Conservation (phyloP, 257 asterid genomes). For the Solanum raphanifolium region DNA sequence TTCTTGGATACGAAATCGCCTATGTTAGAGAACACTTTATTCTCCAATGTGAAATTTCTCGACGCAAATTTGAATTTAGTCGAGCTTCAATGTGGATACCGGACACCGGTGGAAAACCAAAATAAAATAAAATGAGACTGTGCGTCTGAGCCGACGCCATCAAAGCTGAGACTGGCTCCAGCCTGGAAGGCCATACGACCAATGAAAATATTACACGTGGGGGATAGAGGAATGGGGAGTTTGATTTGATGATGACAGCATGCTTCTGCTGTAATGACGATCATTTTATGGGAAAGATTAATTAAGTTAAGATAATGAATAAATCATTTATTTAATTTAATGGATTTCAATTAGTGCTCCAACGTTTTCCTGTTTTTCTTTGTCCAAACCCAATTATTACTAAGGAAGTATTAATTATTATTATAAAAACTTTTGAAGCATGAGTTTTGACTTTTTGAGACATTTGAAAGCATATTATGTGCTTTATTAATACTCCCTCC, state of each 20-base stretch:
- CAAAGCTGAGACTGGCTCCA: background rate
- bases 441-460: background rate
- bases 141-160: background rate
- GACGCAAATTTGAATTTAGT: rapidly evolving
- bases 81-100: no score
- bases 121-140: background rate
- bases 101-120: no score
- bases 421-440: background rate
- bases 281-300: background rate
- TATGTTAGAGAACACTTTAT: no score
- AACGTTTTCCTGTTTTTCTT: background rate
- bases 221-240: background rate
- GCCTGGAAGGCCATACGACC: background rate
- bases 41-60: rapidly evolving
- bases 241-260: background rate
- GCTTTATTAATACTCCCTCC: background rate
- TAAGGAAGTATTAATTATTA: background rate
- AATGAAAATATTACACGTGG: background rate
- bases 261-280: slow-evolving; percentile 1
- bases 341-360: background rate
- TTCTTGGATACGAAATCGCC: rapidly evolving
- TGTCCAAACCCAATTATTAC: background rate
- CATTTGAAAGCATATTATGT: background rate
- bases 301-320: background rate
- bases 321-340: background rate